A percentile compares a stretch with the other conserved stretches of the same genome.
phyloP scores from a whole-genome alignment of 2,329 filamentous ascomycete genomes.

The Colletotrichum sp. region DNA sequence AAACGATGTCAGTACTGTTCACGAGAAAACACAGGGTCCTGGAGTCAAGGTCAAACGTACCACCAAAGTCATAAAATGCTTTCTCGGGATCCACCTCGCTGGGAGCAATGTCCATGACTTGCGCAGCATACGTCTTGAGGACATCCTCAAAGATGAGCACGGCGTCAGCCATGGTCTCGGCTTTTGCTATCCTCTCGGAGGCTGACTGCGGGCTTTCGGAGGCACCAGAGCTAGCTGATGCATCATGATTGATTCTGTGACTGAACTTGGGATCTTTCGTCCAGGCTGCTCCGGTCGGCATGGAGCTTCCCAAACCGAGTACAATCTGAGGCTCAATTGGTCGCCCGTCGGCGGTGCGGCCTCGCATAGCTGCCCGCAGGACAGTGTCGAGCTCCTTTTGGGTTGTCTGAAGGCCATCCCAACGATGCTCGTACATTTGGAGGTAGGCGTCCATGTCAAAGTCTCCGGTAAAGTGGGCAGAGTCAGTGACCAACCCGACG shows the following conservation, averaged over 20 bases:
- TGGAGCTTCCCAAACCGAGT: background rate
- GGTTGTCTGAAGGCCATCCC: background rate
- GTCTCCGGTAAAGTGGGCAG: background rate
- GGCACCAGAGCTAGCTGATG: background rate
- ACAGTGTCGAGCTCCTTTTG: background rate
- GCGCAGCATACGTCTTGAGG: background rate
- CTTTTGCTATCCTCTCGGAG: background rate
- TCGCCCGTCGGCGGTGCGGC: background rate
- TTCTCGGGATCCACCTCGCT: background rate
- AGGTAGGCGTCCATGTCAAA: background rate
- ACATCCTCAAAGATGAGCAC: background rate
- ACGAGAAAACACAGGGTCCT: background rate
- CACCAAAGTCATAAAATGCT: slow-evolving; percentile 10
- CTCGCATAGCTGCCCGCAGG: background rate
- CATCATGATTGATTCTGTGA: background rate
- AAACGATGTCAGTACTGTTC: background rate
- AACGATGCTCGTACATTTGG: slow-evolving; percentile 9
- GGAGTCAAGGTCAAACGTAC: background rate
- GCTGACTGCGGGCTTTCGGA: background rate
- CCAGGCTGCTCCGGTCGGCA: background rate
- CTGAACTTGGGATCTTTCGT: slow-evolving; percentile 3
- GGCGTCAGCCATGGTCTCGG: background rate
- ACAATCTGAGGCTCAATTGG: background rate
- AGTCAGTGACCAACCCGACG: slow-evolving; percentile 15
- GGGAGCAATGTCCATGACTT: background rate